Percentiles rank a stretch among this genome's conserved stretches.
phyloP scores from a whole-genome alignment of 805 yeast species.

The Pichia thaimueangensis region DNA sequence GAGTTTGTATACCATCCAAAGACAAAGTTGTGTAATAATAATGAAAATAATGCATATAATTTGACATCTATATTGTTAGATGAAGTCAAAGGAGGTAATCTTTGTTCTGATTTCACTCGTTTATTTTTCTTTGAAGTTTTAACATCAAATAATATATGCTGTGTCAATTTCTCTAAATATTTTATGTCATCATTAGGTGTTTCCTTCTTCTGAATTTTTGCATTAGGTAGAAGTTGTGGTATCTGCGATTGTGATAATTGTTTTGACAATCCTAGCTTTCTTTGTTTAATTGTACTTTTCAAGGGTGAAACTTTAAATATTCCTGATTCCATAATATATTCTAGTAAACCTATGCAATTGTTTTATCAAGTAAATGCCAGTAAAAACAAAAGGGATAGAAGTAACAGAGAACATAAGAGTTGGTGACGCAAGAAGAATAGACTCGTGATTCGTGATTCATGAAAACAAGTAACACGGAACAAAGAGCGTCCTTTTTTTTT shows the following conservation, averaged over 20 bases:
- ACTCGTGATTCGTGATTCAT: too few species aligned
- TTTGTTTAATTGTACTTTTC: background rate
- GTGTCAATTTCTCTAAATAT: background rate
- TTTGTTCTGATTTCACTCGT: background rate
- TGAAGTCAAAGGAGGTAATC: constrained; percentile 15
- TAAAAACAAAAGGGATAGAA: too few species aligned
- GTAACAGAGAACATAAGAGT: too few species aligned
- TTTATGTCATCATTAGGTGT: background rate
- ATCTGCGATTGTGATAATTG: background rate
- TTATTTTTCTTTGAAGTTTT: background rate
- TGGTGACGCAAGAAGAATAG: too few species aligned
- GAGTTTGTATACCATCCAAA: constrained; percentile 40
- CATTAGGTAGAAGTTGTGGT: background rate
- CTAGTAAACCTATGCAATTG: too few species aligned
- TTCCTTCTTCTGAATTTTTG: background rate
- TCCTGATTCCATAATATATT: too few species aligned
- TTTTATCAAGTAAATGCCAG: too few species aligned
- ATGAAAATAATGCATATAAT: constrained; percentile 40
- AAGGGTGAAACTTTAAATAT: background rate
- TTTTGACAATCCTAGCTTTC: background rate
- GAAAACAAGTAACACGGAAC: too few species aligned
- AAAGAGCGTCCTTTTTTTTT: too few species aligned
- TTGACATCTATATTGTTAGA: constrained; percentile 37
- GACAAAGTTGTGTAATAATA: constrained; percentile 42
- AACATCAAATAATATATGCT: background rate